Evolutionary conservation across 768 basidiomycete genomes (phyloP), one percentile per base, ranked within the genome.

Genomic region (Saitozyma podzolica): DNA sequence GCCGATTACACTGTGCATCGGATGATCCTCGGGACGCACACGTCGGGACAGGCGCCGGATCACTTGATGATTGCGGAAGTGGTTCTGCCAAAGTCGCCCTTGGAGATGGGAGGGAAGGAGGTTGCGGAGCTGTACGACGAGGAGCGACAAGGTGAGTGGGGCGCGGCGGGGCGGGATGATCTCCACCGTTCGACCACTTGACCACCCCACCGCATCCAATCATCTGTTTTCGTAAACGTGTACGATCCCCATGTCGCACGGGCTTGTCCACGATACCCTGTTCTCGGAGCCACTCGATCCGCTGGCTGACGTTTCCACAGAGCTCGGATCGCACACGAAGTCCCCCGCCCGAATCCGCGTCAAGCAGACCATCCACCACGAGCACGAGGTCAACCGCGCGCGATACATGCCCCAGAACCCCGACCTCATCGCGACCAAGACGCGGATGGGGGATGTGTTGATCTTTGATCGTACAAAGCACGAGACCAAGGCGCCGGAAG

Each of bases 321-420:
- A 98, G 80, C 86, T 98, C 40, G 95, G 94, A n/a, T 90, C 91
- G 4, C 88, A 96, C 80, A 86, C 87, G 29, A 86, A 92, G 43
- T 85, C 89, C n/a, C 84, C 88, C 58, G 89, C 94, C 1, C 86
- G 91, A 29, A 88, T 98, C 65, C 88, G 89, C 72, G 86, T 95
- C 79, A 90, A 88, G 40, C 96, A 99, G 78, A 87, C 86, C 68
- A 98, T 99, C 82, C 94, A 93, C 78, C 96, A 99, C 79, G 84
- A 85, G 5, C 91, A 92, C 48, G 96, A 99, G 78, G 91, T 98
- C 74, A 99, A 99, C 80, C 84, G 93, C 50, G 96, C 96, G 63
- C 87, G 96, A 56, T 99, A 98, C 80, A 98, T 98, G 94, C 96
- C 96, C 7, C 95, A 98, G 80, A 99, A 98, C 75, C 91, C 93